Base-by-base conservation (phyloP, 345 rosid genomes). In the Cardamine chenopodiifolia region DNA sequence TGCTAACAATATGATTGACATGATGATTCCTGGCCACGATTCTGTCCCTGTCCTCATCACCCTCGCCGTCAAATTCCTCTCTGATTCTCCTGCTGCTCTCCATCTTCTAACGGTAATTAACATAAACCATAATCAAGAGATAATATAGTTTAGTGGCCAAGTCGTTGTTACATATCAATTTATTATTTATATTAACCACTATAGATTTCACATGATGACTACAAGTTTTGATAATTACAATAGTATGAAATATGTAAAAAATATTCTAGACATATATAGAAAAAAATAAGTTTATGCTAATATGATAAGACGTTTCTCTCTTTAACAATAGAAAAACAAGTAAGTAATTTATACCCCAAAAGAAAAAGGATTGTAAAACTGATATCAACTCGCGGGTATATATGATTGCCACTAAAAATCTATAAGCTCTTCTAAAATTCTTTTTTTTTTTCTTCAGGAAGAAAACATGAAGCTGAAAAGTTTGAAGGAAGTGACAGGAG, bases 1-100 rank as follows among this genome's bases (percentile, higher is more conserved):
- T 14, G 99, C 98, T 8, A 89, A 81, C 70, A 95, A 95, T 75
- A 81, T 95, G 85, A 87, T 95, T 53, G 99, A 95, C 59, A 92
- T 95, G 98, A 95, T 95, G 97, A 95, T 95, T 15, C 99, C 99
- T 0, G 99, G 99, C 15, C 98, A 95, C 57, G 99, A 92, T 80
- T 95, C 99, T 3, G 99, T 95, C 17, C 99, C 99, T 0, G 79
- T 95, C 68, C 96, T 95, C 32, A 89, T 92, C 76, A 90, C 99
- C 48, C 93, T 95, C 0, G 94, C 99, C 39, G 72, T 89, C 4
- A 90, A 90, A 72, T 96, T 85, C 82, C 94, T 92, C 37, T 89
- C 99, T 0, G 93, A 90, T 74, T 88, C 78, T 74, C 96, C 98
- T 0, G 59, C 86, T 20, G 96, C 90, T n/a, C 87, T 96, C 1